phyloP scores from a whole-genome alignment of 2,329 filamentous ascomycete genomes.

The Curvularia hawaiiensis region DNA sequence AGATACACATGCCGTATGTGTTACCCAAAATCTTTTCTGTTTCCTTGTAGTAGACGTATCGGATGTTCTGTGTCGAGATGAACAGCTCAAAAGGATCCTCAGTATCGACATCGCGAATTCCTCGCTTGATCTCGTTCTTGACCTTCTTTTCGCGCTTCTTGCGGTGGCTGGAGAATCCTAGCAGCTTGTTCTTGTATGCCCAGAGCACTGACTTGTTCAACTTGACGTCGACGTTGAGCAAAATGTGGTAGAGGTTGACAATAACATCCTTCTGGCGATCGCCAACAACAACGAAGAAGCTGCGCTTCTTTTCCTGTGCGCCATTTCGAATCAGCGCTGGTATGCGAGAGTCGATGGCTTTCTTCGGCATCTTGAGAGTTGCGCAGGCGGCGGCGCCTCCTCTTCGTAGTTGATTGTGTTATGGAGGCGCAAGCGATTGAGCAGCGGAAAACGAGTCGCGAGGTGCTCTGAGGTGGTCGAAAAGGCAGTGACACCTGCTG shows the following conservation, averaged over 20 bases:
- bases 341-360: conserved; percentile 47
- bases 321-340: conserved; percentile 50
- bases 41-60: conserved; percentile 99
- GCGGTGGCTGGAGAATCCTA: conserved; percentile 91
- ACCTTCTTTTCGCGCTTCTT: conserved; percentile 99
- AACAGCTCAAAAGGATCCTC: conserved; percentile 98
- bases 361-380: conserved; percentile 46
- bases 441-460: conserved; percentile 6
- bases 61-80: conserved; percentile 93
- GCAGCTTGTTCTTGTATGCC: conserved; percentile 98
- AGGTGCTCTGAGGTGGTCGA: not conserved
- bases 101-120: conserved; percentile 86
- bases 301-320: conserved; percentile 84
- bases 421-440: conserved; percentile 9
- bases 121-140: conserved; percentile 96
- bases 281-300: conserved; percentile 96
- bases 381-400: conserved; percentile 41
- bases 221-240: conserved; percentile 87
- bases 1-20: conserved; percentile 97
- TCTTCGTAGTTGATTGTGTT: conserved; percentile 5
- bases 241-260: conserved; percentile 91
- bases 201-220: conserved; percentile 96
- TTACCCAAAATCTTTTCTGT: conserved; percentile 98
- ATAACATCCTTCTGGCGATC: conserved; percentile 96
- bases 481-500: conserved; percentile 1